Evolutionary conservation across 2,329 filamentous ascomycete species (phyloP).

Genomic region (Penicillium sp.): DNA sequence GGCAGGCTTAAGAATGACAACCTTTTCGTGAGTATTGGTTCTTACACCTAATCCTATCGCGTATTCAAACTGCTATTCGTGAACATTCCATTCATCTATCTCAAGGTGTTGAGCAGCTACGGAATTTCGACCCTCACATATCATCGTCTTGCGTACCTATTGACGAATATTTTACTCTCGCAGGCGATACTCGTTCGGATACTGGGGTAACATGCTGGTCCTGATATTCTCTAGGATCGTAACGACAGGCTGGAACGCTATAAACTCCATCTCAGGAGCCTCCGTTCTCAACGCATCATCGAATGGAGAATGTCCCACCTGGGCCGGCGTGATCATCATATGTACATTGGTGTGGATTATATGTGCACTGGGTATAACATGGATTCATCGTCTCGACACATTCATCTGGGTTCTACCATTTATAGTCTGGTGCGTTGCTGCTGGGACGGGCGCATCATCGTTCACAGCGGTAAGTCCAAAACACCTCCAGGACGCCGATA

Average conservation of each 20-base stretch:
- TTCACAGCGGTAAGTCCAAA: conserved; percentile 28
- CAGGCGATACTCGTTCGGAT: conserved; percentile 40
- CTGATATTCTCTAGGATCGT: conserved; percentile 40
- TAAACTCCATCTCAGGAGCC: conserved; percentile 41
- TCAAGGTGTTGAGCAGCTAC: background rate
- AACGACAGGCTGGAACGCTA: conserved; percentile 42
- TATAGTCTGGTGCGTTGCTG: conserved; percentile 40
- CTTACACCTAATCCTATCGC: too few species aligned
- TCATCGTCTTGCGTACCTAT: background rate
- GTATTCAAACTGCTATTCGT: too few species aligned
- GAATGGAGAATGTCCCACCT: conserved; percentile 36
- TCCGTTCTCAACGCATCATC: conserved; percentile 37
- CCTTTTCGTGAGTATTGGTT: conserved; percentile 31
- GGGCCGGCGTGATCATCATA: conserved; percentile 41
- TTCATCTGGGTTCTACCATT: conserved; percentile 40
- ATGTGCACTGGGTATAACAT: conserved; percentile 38
- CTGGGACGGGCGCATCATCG: conserved; percentile 36
- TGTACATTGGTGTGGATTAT: conserved; percentile 39
- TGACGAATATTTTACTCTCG: background rate
- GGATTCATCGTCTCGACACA: conserved; percentile 40
- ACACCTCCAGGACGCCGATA: conserved; percentile 27
- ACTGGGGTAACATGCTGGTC: conserved; percentile 40
- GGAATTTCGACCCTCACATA: background rate
- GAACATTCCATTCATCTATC: background rate
- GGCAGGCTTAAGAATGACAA: conserved; percentile 39